Evolutionary conservation across 805 yeast genomes (phyloP), one percentile per base, ranked within the genome.

Genomic region (Saccharomycopsis olivae): DNA sequence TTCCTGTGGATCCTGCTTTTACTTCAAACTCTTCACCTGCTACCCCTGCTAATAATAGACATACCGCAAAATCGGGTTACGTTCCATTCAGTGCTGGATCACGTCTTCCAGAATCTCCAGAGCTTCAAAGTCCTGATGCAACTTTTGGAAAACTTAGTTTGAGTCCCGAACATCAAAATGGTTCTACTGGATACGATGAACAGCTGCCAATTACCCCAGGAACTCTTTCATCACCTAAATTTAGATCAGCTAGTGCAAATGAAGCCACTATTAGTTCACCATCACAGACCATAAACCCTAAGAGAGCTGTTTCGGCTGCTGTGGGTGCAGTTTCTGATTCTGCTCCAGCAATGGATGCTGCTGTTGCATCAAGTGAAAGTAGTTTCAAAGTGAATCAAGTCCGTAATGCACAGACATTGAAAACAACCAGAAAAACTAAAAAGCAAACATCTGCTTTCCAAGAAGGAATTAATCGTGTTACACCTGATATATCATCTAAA

Each of bases 381-480:
- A 32, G 35, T 19, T 43, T 46, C 30, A 43, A 40, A 32, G 45
- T 46, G 5, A 43, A 39, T 16, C 47, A 46, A 33, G 45, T 46
- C 2, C 17, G 47, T n/a, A 46, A 46, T 39, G 47, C 45, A 4
- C 44, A 44, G 15, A 40, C 49, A 2, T 35, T 41, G 3, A 38
- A 43, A 29, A 30, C 62, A 1, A 18, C 33, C 2, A 51, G 44
- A 35, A 61, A 66, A 35, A 68, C 66, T 46, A 82, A 82, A 53
- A 71, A 69, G 58, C 73, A 75, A 42, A 82, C 94, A 0, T 73
- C 84, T 0, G 92, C 92, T 0, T 82, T 82, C 55, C 75, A 73
- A 53, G 98, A 92, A 60, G 98, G 98, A 5, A 82, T 92, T 32
- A 69, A 86, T 50, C 66, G 61, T 15, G 68, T 84, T 13, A 68